Percentiles rank a stretch among this genome's conserved stretches.
phyloP scores from a whole-genome alignment of 352 stramenopile species.

The Aphanomyces cochlioides region DNA sequence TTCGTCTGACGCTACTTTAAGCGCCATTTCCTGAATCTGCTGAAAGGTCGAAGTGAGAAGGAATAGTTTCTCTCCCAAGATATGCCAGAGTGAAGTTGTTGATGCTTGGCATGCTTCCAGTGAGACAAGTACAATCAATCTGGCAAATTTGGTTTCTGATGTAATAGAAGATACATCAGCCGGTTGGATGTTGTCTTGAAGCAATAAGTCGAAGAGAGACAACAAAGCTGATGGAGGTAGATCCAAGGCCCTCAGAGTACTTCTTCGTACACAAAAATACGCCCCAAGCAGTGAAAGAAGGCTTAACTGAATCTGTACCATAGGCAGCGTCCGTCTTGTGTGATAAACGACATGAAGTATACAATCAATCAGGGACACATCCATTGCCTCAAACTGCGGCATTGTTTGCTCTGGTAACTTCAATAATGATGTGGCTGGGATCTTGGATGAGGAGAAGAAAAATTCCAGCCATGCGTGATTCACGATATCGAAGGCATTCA shows the following conservation, averaged over 20 bases:
- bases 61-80: slow-evolving; percentile 20
- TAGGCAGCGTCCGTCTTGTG: not conserved
- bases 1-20: not conserved
- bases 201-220: slow-evolving; percentile 23
- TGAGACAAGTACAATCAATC: slow-evolving; percentile 14
- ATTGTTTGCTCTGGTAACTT: not conserved
- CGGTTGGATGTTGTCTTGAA: slow-evolving; percentile 3
- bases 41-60: slow-evolving; percentile 17
- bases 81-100: not conserved
- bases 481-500: slow-evolving; percentile 12
- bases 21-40: slow-evolving; percentile 17
- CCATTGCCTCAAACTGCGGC: not conserved
- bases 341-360: slow-evolving; percentile 2
- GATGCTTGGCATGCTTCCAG: slow-evolving; percentile 23
- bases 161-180: not conserved
- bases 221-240: not conserved
- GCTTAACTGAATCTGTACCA: slow-evolving; percentile 12
- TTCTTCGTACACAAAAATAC: slow-evolving; percentile 16
- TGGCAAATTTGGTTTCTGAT: slow-evolving; percentile 12
- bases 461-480: slow-evolving; percentile 24
- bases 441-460: slow-evolving; percentile 7
- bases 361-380: not conserved
- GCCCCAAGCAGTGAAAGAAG: slow-evolving; percentile 12
- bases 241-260: not conserved
- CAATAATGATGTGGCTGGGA: not conserved